Conservation (phyloP, 129 eudicot genomes). For the Solidago caesia region DNA sequence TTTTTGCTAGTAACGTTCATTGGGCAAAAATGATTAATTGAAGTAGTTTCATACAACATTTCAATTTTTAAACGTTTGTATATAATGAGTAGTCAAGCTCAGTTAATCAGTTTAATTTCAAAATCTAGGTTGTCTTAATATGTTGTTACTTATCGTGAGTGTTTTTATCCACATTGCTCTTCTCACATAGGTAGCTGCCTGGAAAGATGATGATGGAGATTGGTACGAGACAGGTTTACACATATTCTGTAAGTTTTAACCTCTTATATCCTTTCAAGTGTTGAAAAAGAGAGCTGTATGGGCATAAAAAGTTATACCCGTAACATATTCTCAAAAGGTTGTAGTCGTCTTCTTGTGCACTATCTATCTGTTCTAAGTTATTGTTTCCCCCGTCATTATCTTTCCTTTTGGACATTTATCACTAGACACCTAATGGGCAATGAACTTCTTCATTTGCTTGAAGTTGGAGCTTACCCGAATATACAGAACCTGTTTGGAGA, state of each 20-base stretch:
- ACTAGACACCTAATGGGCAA: slow-evolving; percentile 20
- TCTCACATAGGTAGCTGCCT: slow-evolving; percentile 76
- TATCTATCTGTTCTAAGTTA: background rate
- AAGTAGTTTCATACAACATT: background rate
- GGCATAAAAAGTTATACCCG: background rate
- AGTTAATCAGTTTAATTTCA: background rate
- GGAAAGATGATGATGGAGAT: slow-evolving; percentile 99
- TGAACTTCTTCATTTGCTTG: slow-evolving; percentile 27
- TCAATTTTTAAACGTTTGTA: background rate
- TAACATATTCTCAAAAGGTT: no score
- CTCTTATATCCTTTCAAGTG: background rate
- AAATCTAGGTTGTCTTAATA: background rate
- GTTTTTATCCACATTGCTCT: slow-evolving; percentile 5
- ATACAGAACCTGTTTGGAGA: slow-evolving; percentile 94
- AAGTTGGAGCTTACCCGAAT: slow-evolving; percentile 99
- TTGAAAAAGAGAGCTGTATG: background rate
- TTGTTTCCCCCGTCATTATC: background rate
- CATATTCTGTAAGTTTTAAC: slow-evolving; percentile 78
- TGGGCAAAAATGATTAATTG: background rate
- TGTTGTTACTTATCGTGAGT: background rate
- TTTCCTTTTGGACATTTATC: background rate
- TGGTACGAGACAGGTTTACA: slow-evolving; percentile 99
- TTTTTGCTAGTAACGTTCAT: background rate
- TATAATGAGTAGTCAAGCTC: background rate
- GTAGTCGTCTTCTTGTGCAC: background rate